A percentile compares a stretch with the other conserved stretches of the same genome.
These are phyloP conservation scores for Gossypium herbaceum DNA, from an alignment of 345 rosid genomes.

Conservation along the genomic window DNA sequence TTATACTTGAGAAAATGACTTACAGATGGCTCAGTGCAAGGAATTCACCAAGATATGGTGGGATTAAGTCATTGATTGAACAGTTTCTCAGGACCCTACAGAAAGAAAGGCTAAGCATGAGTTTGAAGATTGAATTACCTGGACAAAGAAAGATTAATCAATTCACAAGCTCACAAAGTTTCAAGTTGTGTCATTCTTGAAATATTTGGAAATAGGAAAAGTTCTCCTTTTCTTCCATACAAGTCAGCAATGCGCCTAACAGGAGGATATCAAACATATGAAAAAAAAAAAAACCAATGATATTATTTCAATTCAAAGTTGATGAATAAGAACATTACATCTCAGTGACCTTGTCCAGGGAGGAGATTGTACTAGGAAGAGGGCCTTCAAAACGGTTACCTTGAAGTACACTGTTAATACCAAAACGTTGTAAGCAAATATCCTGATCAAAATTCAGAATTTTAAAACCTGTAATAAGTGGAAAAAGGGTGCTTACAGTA, in stretches of 20 bases:
- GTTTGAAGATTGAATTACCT: not conserved
- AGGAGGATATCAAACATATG: not conserved
- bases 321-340: not conserved
- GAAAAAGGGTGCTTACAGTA: not conserved
- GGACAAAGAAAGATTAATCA: not conserved
- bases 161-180: constrained; percentile 7
- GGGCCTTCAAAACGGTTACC: constrained; percentile 13
- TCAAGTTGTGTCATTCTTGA: not conserved
- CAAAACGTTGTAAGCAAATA: not conserved
- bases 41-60: constrained; percentile 2
- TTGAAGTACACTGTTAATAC: constrained; percentile 5
- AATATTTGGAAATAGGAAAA: not conserved
- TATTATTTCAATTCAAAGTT: not conserved
- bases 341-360: constrained; percentile 6
- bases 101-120: constrained; percentile 4
- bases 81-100: constrained; percentile 8
- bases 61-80: constrained; percentile 11
- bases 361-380: constrained; percentile 5
- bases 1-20: not conserved
- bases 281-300: not conserved
- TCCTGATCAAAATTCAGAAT: not conserved
- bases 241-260: constrained; percentile 11
- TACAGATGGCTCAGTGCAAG: constrained; percentile 6
- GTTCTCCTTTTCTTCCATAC: constrained; percentile 7
- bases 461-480: not conserved